Conservation (phyloP, 140 eudicot species). For the Stevia rebaudiana region DNA sequence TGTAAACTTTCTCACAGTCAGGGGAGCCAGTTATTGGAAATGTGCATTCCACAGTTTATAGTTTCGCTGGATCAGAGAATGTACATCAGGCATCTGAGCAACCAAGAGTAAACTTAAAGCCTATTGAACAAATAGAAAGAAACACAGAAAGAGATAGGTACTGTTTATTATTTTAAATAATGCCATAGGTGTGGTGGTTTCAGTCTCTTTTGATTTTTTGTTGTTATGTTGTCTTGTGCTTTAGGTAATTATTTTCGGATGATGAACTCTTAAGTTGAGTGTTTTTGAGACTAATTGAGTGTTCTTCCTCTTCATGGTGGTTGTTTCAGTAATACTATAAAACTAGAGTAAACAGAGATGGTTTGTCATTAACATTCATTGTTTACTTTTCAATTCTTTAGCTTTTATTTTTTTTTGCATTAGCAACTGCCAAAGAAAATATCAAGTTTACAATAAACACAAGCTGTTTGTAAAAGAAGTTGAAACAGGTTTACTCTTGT, state of each 20-base stretch:
- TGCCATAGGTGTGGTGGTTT: not conserved
- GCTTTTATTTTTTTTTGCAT: not conserved
- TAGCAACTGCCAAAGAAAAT: not conserved
- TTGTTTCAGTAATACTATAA: not conserved
- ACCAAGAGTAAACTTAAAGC: slow-evolving; percentile 67
- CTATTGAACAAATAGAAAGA: slow-evolving; percentile 49
- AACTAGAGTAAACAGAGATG: not conserved
- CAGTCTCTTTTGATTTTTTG: not conserved
- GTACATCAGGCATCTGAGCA: slow-evolving; percentile 48
- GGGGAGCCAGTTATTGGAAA: slow-evolving; percentile 28
- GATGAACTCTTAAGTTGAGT: not conserved
- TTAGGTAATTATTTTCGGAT: not conserved
- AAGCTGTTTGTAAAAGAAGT: not conserved
- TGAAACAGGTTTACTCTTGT: not conserved
- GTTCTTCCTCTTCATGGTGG: not conserved
- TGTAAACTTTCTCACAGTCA: slow-evolving; percentile 37
- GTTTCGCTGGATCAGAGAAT: slow-evolving; percentile 30
- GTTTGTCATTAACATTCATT: not conserved
- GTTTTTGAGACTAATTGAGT: not conserved
- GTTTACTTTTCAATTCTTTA: not conserved
- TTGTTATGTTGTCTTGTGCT: not conserved
- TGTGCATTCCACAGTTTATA: slow-evolving; percentile 11
- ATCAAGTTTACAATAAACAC: not conserved
- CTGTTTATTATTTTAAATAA: not conserved
- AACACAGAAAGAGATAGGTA: slow-evolving; percentile 57